Base-by-base conservation (phyloP, 768 basidiomycete species). In the Boletales sp. region DNA sequence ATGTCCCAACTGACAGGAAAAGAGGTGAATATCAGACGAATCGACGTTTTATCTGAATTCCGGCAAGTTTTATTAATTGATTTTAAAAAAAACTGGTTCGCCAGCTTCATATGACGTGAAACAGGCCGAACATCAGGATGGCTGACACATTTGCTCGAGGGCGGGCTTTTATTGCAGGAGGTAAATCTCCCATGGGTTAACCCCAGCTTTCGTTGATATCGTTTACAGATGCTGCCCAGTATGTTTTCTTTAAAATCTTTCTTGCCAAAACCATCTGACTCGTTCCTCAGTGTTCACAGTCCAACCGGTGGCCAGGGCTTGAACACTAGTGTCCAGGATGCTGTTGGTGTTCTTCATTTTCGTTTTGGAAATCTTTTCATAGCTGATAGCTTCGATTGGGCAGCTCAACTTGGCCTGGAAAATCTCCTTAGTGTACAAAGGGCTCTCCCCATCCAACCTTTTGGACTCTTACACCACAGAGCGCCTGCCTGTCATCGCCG, bases 101-200 rank as follows among this genome's bases (percentile, higher is more conserved):
- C n/a, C 7, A 6, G 38, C 46, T 14, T 36, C 40, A 35, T 19
- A 55, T 52, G 10, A 48, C 51, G 18, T 11, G 31, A 21, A 18
- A 43, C 44, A 74, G 78, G 21, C 70, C 77, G 1, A 79, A 77
- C 56, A 69, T 79, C 31, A 69, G 79, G 9, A 75, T 79, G 75
- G 74, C 72, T 0, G 57, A 78, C 32, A 67, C 60, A n/a, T 74
- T 80, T 52, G 57, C 63, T 12, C 48, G 57, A 3, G 76, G 76
- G 4, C 66, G 76, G 18, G 74, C 73, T 7, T 79, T 79, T 52
- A 40, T 80, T 14, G 72, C 62, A 19, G 79, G 79, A 56, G 80
- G 79, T 58, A 31, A 40, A 40, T 24, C 24, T 8, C 4, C 14
- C 46, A 21, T 34, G 4, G 32, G 11, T 12, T 17, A 2, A 29